phyloP scores from a whole-genome alignment of 2,329 filamentous ascomycete species.

The Pseudonectria buxi region DNA sequence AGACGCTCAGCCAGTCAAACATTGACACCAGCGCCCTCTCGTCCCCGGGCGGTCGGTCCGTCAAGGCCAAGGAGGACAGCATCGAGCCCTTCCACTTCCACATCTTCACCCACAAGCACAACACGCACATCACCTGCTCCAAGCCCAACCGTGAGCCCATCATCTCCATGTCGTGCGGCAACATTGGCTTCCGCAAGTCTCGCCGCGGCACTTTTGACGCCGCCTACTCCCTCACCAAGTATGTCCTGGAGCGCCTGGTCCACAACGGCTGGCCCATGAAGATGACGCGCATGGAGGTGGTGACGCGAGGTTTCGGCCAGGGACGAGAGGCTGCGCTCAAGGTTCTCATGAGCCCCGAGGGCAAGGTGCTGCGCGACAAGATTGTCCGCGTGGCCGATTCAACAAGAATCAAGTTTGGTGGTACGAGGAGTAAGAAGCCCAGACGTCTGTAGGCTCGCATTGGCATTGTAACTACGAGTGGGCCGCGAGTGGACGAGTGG shows the following conservation, averaged over 20 bases:
- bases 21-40: slow-evolving; percentile 28
- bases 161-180: slow-evolving; percentile 73
- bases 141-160: slow-evolving; percentile 73
- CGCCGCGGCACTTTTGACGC: slow-evolving; percentile 81
- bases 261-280: slow-evolving; percentile 71
- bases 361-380: slow-evolving; percentile 64
- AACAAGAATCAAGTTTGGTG: slow-evolving; percentile 92
- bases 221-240: slow-evolving; percentile 81
- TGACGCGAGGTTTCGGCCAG: slow-evolving; percentile 76
- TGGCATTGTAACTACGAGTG: slow-evolving; percentile 6
- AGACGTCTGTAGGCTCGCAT: slow-evolving; percentile 57
- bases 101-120: slow-evolving; percentile 83
- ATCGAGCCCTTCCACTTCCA: slow-evolving; percentile 76
- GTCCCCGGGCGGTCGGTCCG: slow-evolving; percentile 12
- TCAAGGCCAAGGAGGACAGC: slow-evolving; percentile 28
- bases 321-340: slow-evolving; percentile 88
- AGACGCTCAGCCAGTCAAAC: slow-evolving; percentile 28
- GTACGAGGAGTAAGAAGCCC: slow-evolving; percentile 75
- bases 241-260: slow-evolving; percentile 76
- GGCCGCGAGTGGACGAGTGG: slow-evolving; percentile 2
- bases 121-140: slow-evolving; percentile 87
- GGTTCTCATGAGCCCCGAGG: slow-evolving; percentile 80
- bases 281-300: slow-evolving; percentile 71
- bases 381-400: slow-evolving; percentile 77
- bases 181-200: slow-evolving; percentile 85